Conservation (phyloP, 345 rosid species). For the Leavenworthia alabamica region DNA sequence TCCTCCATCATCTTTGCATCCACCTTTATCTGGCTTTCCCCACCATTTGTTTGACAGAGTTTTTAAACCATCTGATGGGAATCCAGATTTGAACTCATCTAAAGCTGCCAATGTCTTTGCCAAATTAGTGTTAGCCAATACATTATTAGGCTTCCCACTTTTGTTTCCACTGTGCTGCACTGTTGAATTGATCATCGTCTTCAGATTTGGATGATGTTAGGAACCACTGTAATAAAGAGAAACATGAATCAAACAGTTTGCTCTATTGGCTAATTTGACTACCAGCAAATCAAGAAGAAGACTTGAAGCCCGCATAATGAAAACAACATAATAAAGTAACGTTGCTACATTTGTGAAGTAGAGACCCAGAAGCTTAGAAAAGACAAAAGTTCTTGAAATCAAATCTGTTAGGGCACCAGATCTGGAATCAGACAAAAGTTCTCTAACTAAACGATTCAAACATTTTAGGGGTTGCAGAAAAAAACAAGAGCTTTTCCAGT, state of each 20-base stretch:
- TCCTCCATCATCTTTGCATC: neutral
- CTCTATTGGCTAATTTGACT: neutral
- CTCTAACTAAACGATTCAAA: conserved; percentile 1
- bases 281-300: neutral
- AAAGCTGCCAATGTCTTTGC: conserved; percentile 31
- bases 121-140: conserved; percentile 25
- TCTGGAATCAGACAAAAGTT: neutral
- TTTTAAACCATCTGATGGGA: conserved; percentile 58
- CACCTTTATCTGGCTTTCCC: conserved; percentile 40
- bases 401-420: neutral
- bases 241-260: neutral
- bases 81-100: conserved; percentile 70
- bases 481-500: conserved; percentile 5
- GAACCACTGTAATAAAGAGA: conserved; percentile 12
- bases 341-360: neutral
- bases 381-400: neutral
- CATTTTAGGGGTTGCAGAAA: neutral
- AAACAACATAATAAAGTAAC: too few species aligned
- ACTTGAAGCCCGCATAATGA: neutral
- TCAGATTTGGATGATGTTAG: neutral
- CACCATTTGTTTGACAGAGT: conserved; percentile 58
- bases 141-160: conserved; percentile 14
- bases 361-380: neutral
- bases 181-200: conserved; percentile 2
- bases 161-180: conserved; percentile 21